Evolutionary conservation across 768 basidiomycete genomes (phyloP), one percentile per base, ranked within the genome.

Genomic region (Filobasidium wieringae): DNA sequence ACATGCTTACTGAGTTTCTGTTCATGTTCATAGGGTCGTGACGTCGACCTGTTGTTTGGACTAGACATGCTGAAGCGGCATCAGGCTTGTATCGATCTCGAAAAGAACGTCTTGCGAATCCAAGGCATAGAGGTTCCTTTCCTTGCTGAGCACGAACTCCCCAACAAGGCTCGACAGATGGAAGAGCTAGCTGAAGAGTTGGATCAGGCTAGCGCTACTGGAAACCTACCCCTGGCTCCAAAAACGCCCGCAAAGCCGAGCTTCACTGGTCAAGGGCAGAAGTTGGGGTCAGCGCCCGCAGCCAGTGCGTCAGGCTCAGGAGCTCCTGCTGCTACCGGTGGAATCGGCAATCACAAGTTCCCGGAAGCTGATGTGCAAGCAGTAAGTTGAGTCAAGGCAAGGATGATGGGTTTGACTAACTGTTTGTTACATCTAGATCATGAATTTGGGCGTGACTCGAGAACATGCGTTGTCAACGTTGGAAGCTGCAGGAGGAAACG

Each of bases 41-140:
- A 87, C 57, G 90, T 97, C 45, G 93, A 97, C 68, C 82, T 99
- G n/a, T 78, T 99, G 2, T 84, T 99, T 39, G 95, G 95, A 7
- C 80, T 99, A n/a, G 95, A 99, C 79, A 97, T 97, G 95, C 82
- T 97, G 60, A 96, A 90, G 74, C 87, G 91, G 0, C 88, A 96
- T 71, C 91, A 95, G 69, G 93, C 91, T 5, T 87, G 84, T 68
- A 96, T 99, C 72, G 95, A 99, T 74, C 81, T 99, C 24, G 79
- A 84, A 65, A 89, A 89, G 72, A 82, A 84, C 63, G 86, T 87
- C 12, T 82, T 99, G 22, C 81, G 89, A n/a, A 96, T 99, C 51
- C 87, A 90, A 76, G 85, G 82, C 17, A 81, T 88, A 14, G 88
- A 95, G 73, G 84, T 99, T 8, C 74, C 75, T 17, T 99, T 99